phyloP scores from a whole-genome alignment of 2,329 filamentous ascomycete species.

The Aaosphaeria arxii region DNA sequence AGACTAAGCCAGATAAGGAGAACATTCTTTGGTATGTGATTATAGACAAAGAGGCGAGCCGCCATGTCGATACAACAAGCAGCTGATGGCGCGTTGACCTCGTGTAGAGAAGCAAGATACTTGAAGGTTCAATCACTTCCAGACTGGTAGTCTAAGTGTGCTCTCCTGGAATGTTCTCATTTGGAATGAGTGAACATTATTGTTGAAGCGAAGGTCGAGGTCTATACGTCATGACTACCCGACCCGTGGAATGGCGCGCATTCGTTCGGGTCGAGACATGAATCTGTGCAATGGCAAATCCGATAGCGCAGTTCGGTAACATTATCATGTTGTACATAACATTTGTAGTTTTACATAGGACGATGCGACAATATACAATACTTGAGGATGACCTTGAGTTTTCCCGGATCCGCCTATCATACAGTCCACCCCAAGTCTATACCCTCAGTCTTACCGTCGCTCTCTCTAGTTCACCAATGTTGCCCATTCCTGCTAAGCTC shows the following conservation, averaged over 20 bases:
- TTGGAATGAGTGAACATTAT: neutral
- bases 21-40: slow-evolving; percentile 49
- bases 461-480: slow-evolving; percentile 83
- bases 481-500: slow-evolving; percentile 75
- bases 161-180: neutral
- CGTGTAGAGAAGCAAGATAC: neutral
- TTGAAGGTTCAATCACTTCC: neutral
- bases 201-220: neutral
- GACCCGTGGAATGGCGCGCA: neutral
- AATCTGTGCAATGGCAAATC: too few species aligned
- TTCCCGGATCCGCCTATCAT: too few species aligned
- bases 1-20: slow-evolving; percentile 45
- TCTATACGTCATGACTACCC: neutral
- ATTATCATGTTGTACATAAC: too few species aligned
- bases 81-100: neutral
- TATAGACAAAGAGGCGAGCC: slow-evolving; percentile 22
- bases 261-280: too few species aligned
- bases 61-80: too few species aligned
- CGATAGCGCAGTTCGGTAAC: too few species aligned
- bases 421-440: too few species aligned
- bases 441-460: slow-evolving; percentile 42
- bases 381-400: too few species aligned
- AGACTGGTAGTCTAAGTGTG: neutral
- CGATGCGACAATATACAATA: too few species aligned
- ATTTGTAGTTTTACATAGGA: too few species aligned